Evolutionary conservation across 768 basidiomycete species (phyloP), one percentile per base, ranked within the genome.

Genomic region (Kondoa subrosea): DNA sequence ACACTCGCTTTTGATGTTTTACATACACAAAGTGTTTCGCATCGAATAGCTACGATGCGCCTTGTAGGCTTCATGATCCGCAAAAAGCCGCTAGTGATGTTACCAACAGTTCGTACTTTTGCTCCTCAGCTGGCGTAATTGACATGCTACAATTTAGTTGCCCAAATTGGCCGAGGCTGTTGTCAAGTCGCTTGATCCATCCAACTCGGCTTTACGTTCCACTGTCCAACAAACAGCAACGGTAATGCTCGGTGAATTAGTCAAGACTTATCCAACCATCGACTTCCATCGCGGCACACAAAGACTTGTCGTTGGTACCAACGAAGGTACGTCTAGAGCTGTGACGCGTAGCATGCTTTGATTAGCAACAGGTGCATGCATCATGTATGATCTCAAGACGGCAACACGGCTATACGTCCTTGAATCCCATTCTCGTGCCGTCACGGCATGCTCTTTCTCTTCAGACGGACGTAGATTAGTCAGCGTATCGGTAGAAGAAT

Each of bases 371-470:
- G n/a, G 93, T 0, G 91, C 91, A 0, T 85, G 91, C 65, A 82
- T 90, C 68, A 91, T 95, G 86, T 97, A 95, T 75, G 95, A 97
- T 75, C 82, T 97, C 65, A 95, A 96, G 77, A 91, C 91, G 0
- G 92, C 91, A 0, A 96, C 88, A 0, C 84, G 95, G 14, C 80
- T 97, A 16, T 99, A 96, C 74, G 88, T 99, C 0, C 83, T 99
- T 14, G 92, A 97, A 73, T 87, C 89, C 0, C 92, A 96, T 3
- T 57, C 68, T 3, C 85, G 86, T 73, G 80, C 82, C 1, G 83
- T 91, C 12, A 83, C 88, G 0, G 90, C 89, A 0, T 86, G 89
- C 70, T 88, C 86, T 68, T 97, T 95, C 76, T 93, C 91, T 4
- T 87, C 91, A 0, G 95, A 99, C 73, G 95, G 95, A 0, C 80